These are phyloP conservation scores for Huntiella decipiens DNA, from an alignment of 2,329 filamentous ascomycete species.

Conservation along the genomic window DNA sequence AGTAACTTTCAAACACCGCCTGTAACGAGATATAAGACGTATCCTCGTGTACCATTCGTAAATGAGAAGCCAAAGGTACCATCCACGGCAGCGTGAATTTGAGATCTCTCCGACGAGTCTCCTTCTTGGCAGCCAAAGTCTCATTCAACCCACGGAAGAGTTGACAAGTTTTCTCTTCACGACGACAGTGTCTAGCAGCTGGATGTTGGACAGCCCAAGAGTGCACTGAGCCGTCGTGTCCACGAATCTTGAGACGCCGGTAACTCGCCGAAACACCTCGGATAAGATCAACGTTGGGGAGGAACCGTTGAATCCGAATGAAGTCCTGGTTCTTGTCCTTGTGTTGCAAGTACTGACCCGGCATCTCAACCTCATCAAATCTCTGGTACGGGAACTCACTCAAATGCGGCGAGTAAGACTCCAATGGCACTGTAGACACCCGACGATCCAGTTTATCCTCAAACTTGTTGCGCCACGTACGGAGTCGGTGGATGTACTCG, in stretches of 20 bases:
- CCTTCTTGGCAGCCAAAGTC: slow-evolving; percentile 77
- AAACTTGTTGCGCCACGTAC: slow-evolving; percentile 92
- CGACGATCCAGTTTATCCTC: slow-evolving; percentile 91
- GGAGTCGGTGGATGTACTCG: slow-evolving; percentile 93
- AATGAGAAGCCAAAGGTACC: slow-evolving; percentile 85
- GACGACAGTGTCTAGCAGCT: slow-evolving; percentile 72
- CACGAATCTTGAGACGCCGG: slow-evolving; percentile 82
- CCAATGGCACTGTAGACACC: slow-evolving; percentile 52
- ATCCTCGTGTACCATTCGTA: slow-evolving; percentile 90
- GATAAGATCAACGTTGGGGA: slow-evolving; percentile 85
- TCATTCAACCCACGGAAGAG: slow-evolving; percentile 96
- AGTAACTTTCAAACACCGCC: slow-evolving; percentile 91
- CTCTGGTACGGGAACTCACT: slow-evolving; percentile 96
- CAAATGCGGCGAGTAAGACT: slow-evolving; percentile 73
- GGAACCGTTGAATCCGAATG: slow-evolving; percentile 87
- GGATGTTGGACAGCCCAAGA: slow-evolving; percentile 93
- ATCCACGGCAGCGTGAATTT: slow-evolving; percentile 94
- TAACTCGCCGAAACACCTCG: slow-evolving; percentile 82
- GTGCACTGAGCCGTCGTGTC: slow-evolving; percentile 94
- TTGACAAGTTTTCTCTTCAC: slow-evolving; percentile 88
- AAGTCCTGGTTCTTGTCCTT: slow-evolving; percentile 99
- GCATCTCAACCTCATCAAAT: slow-evolving; percentile 95
- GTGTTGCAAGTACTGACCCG: slow-evolving; percentile 89
- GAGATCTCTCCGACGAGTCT: slow-evolving; percentile 78
- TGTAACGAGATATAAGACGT: slow-evolving; percentile 86